Percentiles rank a stretch among this genome's conserved stretches.
These are phyloP conservation scores for Trametes cinnabarina DNA, from an alignment of 768 basidiomycete genomes.

Conservation along the genomic window DNA sequence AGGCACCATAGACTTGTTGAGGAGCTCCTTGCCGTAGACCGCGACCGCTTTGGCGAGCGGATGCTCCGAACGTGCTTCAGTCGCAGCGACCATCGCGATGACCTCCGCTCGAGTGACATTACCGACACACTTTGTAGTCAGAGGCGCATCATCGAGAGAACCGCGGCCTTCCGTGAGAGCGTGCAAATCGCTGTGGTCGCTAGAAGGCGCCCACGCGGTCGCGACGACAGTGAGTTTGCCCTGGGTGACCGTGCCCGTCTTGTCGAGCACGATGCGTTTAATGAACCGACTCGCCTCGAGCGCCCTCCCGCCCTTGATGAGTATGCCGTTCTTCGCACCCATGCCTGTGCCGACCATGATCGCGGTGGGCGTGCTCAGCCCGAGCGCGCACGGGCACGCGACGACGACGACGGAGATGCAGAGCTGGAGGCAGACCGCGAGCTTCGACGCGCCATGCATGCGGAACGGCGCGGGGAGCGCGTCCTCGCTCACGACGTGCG, in stretches of 20 bases:
- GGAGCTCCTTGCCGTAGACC: constrained; percentile 66
- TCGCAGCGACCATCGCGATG: constrained; percentile 78
- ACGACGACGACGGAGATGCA: constrained; percentile 98
- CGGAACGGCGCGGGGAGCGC: constrained; percentile 83
- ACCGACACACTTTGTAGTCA: constrained; percentile 49
- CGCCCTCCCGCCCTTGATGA: constrained; percentile 96
- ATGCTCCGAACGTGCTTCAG: constrained; percentile 92
- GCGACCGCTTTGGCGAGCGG: constrained; percentile 95
- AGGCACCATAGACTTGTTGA: constrained; percentile 40
- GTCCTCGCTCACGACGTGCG: constrained; percentile 52
- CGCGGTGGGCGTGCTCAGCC: constrained; percentile 93
- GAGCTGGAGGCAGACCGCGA: constrained; percentile 92
- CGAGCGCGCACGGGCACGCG: constrained; percentile 96
- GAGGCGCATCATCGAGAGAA: constrained; percentile 18
- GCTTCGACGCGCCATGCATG: constrained; percentile 74
- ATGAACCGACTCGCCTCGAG: constrained; percentile 87
- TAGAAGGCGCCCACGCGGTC: constrained; percentile 66
- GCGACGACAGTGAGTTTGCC: constrained; percentile 87
- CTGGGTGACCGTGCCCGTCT: constrained; percentile 95
- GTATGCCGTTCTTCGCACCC: constrained; percentile 93
- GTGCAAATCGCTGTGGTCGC: constrained; percentile 29
- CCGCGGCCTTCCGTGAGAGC: constrained; percentile 1
- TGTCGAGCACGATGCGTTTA: constrained; percentile 85
- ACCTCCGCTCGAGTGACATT: constrained; percentile 61
- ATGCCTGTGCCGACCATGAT: constrained; percentile 99